These are phyloP conservation scores for Dipteronia dyeriana DNA, from an alignment of 345 rosid genomes.

Conservation along the genomic window DNA sequence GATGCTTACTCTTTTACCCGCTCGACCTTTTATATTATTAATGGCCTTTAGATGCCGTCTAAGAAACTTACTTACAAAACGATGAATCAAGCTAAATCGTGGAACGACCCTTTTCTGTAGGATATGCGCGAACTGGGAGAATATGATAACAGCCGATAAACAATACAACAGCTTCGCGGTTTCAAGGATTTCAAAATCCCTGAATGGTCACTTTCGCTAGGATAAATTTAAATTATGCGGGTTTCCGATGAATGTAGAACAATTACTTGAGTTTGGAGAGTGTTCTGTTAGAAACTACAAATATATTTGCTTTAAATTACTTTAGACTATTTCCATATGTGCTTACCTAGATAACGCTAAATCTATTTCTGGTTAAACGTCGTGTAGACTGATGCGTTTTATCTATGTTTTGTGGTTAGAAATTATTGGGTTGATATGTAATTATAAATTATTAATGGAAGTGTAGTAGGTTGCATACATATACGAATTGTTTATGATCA, in stretches of 20 bases:
- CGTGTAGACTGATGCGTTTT: not conserved
- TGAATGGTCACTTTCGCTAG: constrained; percentile 25
- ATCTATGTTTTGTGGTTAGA: constrained; percentile 6
- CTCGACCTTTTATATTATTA: constrained; percentile 36
- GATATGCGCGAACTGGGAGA: constrained; percentile 35
- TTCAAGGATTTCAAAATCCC: constrained; percentile 32
- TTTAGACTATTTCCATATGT: constrained; percentile 9
- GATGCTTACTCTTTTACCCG: constrained; percentile 26
- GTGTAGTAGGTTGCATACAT: constrained; percentile 4
- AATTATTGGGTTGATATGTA: constrained; percentile 1
- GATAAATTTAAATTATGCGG: constrained; percentile 27
- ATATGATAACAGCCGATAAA: constrained; percentile 35
- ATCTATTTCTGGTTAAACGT: constrained; percentile 13
- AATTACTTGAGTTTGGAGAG: constrained; percentile 19
- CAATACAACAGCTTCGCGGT: constrained; percentile 32
- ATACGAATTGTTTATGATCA: not conserved
- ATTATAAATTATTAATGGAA: constrained; percentile 6
- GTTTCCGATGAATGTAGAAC: constrained; percentile 18
- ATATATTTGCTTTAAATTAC: constrained; percentile 29
- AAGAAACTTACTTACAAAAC: constrained; percentile 33
- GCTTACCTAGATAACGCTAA: constrained; percentile 7
- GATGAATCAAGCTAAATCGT: constrained; percentile 38
- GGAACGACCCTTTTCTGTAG: constrained; percentile 48
- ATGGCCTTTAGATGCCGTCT: constrained; percentile 29
- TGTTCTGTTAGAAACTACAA: constrained; percentile 23